Percentiles rank a stretch among this genome's conserved stretches.
Conservation (phyloP, 305 asterid genomes). For the Fraxinus sp. region DNA sequence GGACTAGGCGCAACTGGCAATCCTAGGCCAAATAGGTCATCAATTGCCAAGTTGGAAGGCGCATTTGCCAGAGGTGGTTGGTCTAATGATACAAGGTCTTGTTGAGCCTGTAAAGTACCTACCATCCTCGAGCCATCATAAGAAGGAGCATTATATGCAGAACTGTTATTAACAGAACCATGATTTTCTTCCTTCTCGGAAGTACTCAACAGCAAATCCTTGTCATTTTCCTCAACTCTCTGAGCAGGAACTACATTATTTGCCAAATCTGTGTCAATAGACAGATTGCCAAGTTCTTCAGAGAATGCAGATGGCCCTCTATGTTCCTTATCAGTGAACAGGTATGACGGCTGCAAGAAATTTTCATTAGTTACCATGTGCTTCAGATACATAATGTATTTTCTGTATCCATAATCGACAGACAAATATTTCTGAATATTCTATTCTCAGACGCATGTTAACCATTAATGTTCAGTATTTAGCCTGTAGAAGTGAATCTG, state of each 20-base stretch:
- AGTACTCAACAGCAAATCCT: slow-evolving; percentile 76
- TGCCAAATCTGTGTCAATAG: slow-evolving; percentile 59
- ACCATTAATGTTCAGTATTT: background rate
- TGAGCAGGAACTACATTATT: slow-evolving; percentile 58
- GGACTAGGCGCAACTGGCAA: slow-evolving; percentile 51
- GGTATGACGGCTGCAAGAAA: slow-evolving; percentile 87
- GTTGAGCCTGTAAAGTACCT: slow-evolving; percentile 39
- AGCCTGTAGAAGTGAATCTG: background rate
- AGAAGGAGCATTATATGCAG: slow-evolving; percentile 74
- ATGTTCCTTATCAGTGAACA: slow-evolving; percentile 94
- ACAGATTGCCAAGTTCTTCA: slow-evolving; percentile 73
- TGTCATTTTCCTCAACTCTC: slow-evolving; percentile 82
- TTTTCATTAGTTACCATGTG: slow-evolving; percentile 14
- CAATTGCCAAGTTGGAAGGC: slow-evolving; percentile 61
- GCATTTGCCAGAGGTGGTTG: slow-evolving; percentile 42
- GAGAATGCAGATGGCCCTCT: slow-evolving; percentile 96
- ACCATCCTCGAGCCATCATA: slow-evolving; percentile 47
- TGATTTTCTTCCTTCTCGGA: slow-evolving; percentile 82
- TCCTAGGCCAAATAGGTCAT: slow-evolving; percentile 87
- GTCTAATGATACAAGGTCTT: slow-evolving; percentile 79
- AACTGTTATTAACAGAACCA: slow-evolving; percentile 54
- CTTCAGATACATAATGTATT: background rate
- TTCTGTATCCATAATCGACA: slow-evolving; percentile 1
- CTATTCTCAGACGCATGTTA: background rate
- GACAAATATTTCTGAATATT: background rate